Percentiles rank a stretch among this genome's conserved stretches.
Conservation (phyloP, 805 yeast genomes). For the Yamadazyma ubonensis region DNA sequence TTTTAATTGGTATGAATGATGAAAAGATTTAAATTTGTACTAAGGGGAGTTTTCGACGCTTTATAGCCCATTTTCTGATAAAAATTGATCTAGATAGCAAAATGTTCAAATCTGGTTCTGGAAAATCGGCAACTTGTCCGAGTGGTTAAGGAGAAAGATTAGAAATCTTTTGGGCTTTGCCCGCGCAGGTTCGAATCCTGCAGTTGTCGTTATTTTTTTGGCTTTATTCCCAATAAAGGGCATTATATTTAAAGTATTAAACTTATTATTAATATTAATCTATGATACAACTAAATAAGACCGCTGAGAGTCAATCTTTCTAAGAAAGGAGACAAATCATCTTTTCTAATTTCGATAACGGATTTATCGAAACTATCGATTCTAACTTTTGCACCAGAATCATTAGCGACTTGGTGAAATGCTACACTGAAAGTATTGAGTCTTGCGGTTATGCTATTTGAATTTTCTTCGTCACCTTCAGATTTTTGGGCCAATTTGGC, state of each 20-base stretch:
- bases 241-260: too few species aligned
- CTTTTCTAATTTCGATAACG: slow-evolving; percentile 83
- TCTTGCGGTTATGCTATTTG: slow-evolving; percentile 46
- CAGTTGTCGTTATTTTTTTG: slow-evolving; percentile 51
- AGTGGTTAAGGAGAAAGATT: slow-evolving; percentile 43
- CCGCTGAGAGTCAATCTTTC: slow-evolving; percentile 82
- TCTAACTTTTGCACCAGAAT: slow-evolving; percentile 83
- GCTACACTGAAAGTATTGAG: slow-evolving; percentile 86
- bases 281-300: slow-evolving; percentile 21
- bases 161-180: slow-evolving; percentile 55
- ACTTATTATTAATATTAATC: slow-evolving; percentile 1
- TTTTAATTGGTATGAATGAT: too few species aligned
- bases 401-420: slow-evolving; percentile 81
- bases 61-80: not conserved
- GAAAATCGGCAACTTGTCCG: slow-evolving; percentile 33
- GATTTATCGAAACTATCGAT: slow-evolving; percentile 95
- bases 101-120: not conserved
- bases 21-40: too few species aligned
- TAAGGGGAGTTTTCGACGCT: too few species aligned
- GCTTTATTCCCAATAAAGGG: not conserved
- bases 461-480: slow-evolving; percentile 24
- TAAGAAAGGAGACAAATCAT: slow-evolving; percentile 82
- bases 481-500: slow-evolving; percentile 27
- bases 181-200: slow-evolving; percentile 68
- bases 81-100: not conserved